Percentiles rank a stretch among this genome's conserved stretches.
Evolutionary conservation across 164 flowering plant genomes (phyloP).

Genomic region (Piper longum): DNA sequence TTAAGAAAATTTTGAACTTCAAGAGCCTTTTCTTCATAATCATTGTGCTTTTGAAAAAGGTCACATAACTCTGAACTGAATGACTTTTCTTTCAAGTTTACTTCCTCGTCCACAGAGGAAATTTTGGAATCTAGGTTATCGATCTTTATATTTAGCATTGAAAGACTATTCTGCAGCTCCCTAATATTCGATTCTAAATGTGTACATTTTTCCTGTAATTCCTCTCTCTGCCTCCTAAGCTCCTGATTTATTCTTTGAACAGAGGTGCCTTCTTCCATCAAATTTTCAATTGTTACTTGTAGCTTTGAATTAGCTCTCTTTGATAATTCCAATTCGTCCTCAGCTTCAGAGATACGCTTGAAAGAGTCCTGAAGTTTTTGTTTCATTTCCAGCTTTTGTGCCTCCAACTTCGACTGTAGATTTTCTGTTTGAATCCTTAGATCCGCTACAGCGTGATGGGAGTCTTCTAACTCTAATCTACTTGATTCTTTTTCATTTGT

Average conservation of each 20-base stretch:
- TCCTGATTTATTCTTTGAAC: slow-evolving; percentile 42
- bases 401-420: slow-evolving; percentile 26
- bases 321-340: slow-evolving; percentile 38
- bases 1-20: slow-evolving; percentile 27
- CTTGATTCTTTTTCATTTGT: slow-evolving; percentile 39
- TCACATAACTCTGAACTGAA: slow-evolving; percentile 35
- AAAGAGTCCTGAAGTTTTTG: slow-evolving; percentile 34
- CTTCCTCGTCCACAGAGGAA: slow-evolving; percentile 26
- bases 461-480: slow-evolving; percentile 33
- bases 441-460: slow-evolving; percentile 17
- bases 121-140: slow-evolving; percentile 38
- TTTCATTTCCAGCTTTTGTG: slow-evolving; percentile 20
- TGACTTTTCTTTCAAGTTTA: slow-evolving; percentile 35
- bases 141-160: slow-evolving; percentile 27
- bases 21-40: slow-evolving; percentile 31
- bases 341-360: slow-evolving; percentile 29
- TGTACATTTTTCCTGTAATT: slow-evolving; percentile 32
- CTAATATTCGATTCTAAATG: slow-evolving; percentile 35
- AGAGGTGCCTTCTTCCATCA: slow-evolving; percentile 31
- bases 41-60: slow-evolving; percentile 33
- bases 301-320: slow-evolving; percentile 34
- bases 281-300: slow-evolving; percentile 32
- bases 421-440: slow-evolving; percentile 38
- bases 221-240: slow-evolving; percentile 33
- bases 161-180: slow-evolving; percentile 23